Conservation (phyloP, 2,329 filamentous ascomycete species). For the Blastomyces gilchristii region DNA sequence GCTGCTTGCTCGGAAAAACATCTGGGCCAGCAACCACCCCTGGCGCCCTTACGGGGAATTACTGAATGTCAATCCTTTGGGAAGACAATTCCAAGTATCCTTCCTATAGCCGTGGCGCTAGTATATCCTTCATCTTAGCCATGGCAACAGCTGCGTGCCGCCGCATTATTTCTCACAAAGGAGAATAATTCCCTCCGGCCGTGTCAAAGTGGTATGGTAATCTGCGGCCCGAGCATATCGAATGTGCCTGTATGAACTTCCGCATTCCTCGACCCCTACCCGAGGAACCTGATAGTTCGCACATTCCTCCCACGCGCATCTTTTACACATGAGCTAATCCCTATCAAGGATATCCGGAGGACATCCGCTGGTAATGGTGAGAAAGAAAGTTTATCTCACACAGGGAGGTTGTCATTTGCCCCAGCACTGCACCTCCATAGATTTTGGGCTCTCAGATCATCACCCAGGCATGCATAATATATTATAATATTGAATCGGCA, state of each 20-base stretch:
- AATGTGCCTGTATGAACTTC: constrained; percentile 53
- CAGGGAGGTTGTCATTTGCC: constrained; percentile 9
- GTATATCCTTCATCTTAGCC: constrained; percentile 49
- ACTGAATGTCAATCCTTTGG: constrained; percentile 45
- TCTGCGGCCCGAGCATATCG: constrained; percentile 45
- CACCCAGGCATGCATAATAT: constrained; percentile 41
- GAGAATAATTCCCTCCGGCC: neutral
- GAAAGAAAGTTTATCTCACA: constrained; percentile 16
- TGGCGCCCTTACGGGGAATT: constrained; percentile 53
- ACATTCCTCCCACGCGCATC: constrained; percentile 48
- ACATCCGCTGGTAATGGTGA: neutral
- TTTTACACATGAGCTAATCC: neutral
- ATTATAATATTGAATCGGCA: constrained; percentile 40
- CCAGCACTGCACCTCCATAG: neutral
- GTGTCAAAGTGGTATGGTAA: constrained; percentile 54
- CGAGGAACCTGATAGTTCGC: constrained; percentile 41
- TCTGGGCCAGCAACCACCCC: constrained; percentile 35
- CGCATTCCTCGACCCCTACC: constrained; percentile 28
- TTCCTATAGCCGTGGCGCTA: constrained; percentile 49
- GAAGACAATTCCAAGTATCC: constrained; percentile 38
- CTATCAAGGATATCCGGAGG: neutral
- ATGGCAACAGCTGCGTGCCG: constrained; percentile 35
- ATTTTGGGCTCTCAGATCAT: constrained; percentile 16
- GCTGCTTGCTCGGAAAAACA: constrained; percentile 33
- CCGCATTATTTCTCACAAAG: constrained; percentile 6